Base-by-base conservation (phyloP, 495 filamentous ascomycete species). In the Hypoxylon lienhwacheense region DNA sequence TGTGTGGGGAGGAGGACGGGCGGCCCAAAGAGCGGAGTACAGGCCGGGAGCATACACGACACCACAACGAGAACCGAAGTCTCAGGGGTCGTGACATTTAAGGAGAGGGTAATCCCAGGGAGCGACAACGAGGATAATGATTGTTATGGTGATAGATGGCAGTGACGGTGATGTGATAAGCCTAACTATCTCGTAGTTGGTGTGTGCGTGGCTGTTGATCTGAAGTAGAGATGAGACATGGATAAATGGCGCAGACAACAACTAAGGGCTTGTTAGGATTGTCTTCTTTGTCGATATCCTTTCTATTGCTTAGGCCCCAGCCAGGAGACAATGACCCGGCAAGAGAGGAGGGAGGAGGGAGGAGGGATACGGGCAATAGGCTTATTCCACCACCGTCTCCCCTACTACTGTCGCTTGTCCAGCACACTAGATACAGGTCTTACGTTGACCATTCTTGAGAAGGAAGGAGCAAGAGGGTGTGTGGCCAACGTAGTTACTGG, bases 241-340 rank as follows among this genome's bases (percentile, higher is more conserved):
- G 50, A 53, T 56, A 63, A 64, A 58, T 59, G 63, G 52, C 35
- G 47, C 35, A 53, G 50, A 26, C 47, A 57, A 63, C 59, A 61
- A 64, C 51, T 24, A 55, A 50, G 61, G 56, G 46, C 53, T 65
- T 63, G 56, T 65, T 59, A 25, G 57, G 69, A 72, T 72, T 72
- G 67, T 72, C 55, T 59, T 63, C 69, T 72, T 72, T 72, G 69
- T 72, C 60, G 28, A 16, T 58, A 35, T 62, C 47, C 40, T 31
- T 53, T 62, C 59, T 59, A 65, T 63, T 60, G 55, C 59, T 47
- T 59, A 50, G 33, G 29, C 44, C 14, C 25, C 45, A 53, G 25
- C 44, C 39, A 58, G 34, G 44, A 59, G 63, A 71, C 68, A 71
- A 70, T 71, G 66, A 66, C 55, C 41, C 49, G 59, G 32, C 32